These are phyloP conservation scores for Syzygium aromaticum DNA, from an alignment of 345 rosid genomes.

Conservation along the genomic window DNA sequence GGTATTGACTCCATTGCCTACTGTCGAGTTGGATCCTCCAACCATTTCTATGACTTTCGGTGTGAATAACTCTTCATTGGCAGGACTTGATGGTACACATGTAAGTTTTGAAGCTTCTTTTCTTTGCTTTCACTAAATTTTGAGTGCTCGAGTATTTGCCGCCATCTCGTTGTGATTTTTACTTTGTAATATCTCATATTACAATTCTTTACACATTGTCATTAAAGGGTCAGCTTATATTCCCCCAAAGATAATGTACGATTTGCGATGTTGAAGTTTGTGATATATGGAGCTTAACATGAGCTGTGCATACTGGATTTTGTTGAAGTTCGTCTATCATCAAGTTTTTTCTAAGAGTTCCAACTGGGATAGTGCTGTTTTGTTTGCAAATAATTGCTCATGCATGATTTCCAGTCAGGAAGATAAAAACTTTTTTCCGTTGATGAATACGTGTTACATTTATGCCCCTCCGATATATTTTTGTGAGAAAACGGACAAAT, in stretches of 20 bases:
- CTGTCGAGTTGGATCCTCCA: constrained; percentile 89
- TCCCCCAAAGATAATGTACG: not conserved
- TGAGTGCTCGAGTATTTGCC: not conserved
- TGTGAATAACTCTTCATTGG: constrained; percentile 95
- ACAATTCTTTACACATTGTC: not conserved
- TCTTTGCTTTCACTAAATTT: not conserved
- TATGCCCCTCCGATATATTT: not conserved
- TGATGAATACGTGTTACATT: not conserved
- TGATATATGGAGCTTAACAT: not conserved
- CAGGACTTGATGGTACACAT: constrained; percentile 89
- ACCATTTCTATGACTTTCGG: constrained; percentile 99
- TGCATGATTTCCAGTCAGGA: not conserved
- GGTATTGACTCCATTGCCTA: constrained; percentile 78
- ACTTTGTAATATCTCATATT: not conserved
- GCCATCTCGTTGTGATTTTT: not conserved
- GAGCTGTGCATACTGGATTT: not conserved
- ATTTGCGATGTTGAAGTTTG: not conserved
- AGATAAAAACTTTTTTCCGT: not conserved
- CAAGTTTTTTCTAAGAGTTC: not conserved
- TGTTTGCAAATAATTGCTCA: not conserved
- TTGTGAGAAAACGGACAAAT: not conserved
- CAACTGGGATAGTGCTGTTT: not conserved
- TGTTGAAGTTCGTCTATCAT: constrained; percentile 20
- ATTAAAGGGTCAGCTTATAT: not conserved
- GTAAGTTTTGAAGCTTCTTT: constrained; percentile 35